These are phyloP conservation scores for Solanum commersonii DNA, from an alignment of 257 asterid species.

Conservation along the genomic window DNA sequence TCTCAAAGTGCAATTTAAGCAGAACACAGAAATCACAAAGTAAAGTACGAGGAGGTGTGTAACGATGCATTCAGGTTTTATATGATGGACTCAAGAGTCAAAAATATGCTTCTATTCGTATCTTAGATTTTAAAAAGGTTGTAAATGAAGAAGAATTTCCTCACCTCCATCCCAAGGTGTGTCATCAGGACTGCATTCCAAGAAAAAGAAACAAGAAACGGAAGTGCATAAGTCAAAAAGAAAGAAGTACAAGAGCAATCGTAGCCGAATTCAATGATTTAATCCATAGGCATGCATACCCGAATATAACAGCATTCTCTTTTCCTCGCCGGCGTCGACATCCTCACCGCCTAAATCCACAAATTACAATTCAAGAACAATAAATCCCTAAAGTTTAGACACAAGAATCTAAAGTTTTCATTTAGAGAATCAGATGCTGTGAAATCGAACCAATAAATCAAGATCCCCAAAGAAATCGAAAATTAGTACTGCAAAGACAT, in stretches of 20 bases:
- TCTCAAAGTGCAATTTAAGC: not conserved
- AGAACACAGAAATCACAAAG: not conserved
- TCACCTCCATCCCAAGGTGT: constrained; percentile 99
- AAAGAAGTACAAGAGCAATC: not conserved
- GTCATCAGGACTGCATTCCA: constrained; percentile 76
- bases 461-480: not conserved
- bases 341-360: constrained; percentile 7
- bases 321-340: constrained; percentile 90
- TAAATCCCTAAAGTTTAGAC: not conserved
- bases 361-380: not conserved
- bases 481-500: not conserved
- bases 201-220: not conserved
- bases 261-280: not conserved
- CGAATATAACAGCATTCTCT: constrained; percentile 91
- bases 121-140: not conserved
- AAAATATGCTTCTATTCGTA: not conserved
- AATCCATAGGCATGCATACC: constrained; percentile 27
- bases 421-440: not conserved
- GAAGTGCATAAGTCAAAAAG: not conserved
- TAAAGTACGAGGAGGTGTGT: not conserved
- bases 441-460: not conserved
- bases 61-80: not conserved
- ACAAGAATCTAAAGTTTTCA: not conserved
- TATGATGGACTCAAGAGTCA: not conserved
- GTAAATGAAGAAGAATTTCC: not conserved